Conservation (phyloP, 805 yeast species). For the Tetrapisispora taiwanensis region DNA sequence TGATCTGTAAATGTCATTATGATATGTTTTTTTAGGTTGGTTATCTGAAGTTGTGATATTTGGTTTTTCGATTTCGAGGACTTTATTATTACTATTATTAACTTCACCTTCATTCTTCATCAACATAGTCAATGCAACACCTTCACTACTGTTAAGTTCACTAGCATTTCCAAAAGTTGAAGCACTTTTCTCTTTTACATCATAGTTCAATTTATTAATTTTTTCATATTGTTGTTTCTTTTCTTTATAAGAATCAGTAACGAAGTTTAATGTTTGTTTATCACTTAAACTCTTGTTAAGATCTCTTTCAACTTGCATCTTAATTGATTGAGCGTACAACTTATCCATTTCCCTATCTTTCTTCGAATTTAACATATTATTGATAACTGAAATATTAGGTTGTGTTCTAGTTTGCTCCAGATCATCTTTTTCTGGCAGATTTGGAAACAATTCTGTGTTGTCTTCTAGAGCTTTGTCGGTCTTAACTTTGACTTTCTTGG, state of each 20-base stretch:
- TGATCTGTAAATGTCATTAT: too few species aligned
- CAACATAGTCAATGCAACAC: not conserved
- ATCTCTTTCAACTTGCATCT: not conserved
- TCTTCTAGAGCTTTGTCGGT: not conserved
- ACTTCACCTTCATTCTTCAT: not conserved
- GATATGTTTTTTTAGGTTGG: not conserved
- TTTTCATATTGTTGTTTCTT: constrained; percentile 1
- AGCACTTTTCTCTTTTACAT: not conserved
- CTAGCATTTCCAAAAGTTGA: not conserved
- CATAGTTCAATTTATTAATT: not conserved
- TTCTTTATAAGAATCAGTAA: not conserved
- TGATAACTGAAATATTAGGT: not conserved
- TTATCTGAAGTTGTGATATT: not conserved
- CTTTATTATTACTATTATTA: too few species aligned
- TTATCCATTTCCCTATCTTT: not conserved
- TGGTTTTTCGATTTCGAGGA: not conserved
- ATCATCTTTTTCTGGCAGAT: not conserved
- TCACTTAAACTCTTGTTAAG: not conserved
- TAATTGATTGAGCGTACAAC: not conserved
- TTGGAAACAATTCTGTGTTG: not conserved
- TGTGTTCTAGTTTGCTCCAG: not conserved
- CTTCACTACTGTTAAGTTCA: not conserved
- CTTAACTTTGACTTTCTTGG: not conserved
- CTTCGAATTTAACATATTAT: not conserved
- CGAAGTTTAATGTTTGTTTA: not conserved